Evolutionary conservation across 1,139 yeast genomes (phyloP).

Genomic region (Yamadazyma oceani): DNA sequence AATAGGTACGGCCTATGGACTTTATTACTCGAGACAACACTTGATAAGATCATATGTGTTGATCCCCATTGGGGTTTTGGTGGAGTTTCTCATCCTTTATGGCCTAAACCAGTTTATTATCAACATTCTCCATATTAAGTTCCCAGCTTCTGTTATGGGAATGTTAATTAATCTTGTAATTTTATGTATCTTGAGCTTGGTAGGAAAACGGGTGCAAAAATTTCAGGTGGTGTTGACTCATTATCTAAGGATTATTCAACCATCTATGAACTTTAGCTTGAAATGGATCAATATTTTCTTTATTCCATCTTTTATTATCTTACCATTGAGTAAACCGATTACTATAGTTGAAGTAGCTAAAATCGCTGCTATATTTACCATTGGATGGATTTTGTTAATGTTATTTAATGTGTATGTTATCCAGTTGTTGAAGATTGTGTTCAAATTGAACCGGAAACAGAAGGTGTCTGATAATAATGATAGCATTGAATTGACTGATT

Average conservation of each 20-base stretch:
- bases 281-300: slow-evolving; percentile 80
- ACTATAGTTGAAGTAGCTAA: slow-evolving; percentile 67
- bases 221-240: slow-evolving; percentile 29
- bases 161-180: slow-evolving; percentile 62
- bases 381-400: slow-evolving; percentile 60
- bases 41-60: slow-evolving; percentile 34
- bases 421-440: slow-evolving; percentile 23
- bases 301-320: slow-evolving; percentile 71
- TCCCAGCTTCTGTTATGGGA: slow-evolving; percentile 77
- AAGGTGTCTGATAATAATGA: slow-evolving; percentile 9
- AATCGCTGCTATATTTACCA: slow-evolving; percentile 69
- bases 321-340: slow-evolving; percentile 66
- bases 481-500: slow-evolving; percentile 6
- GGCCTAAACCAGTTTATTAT: slow-evolving; percentile 59
- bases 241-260: slow-evolving; percentile 50
- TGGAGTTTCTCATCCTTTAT: slow-evolving; percentile 48
- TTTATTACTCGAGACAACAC: slow-evolving; percentile 21
- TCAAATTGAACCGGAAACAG: slow-evolving; percentile 18
- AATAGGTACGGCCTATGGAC: slow-evolving; percentile 16
- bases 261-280: slow-evolving; percentile 68
- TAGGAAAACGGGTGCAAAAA: slow-evolving; percentile 15
- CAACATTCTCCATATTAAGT: slow-evolving; percentile 49
- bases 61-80: slow-evolving; percentile 37
- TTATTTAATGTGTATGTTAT: slow-evolving; percentile 44
- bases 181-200: slow-evolving; percentile 36